Conservation (phyloP, 768 basidiomycete genomes). For the Phaeotremella fagi region DNA sequence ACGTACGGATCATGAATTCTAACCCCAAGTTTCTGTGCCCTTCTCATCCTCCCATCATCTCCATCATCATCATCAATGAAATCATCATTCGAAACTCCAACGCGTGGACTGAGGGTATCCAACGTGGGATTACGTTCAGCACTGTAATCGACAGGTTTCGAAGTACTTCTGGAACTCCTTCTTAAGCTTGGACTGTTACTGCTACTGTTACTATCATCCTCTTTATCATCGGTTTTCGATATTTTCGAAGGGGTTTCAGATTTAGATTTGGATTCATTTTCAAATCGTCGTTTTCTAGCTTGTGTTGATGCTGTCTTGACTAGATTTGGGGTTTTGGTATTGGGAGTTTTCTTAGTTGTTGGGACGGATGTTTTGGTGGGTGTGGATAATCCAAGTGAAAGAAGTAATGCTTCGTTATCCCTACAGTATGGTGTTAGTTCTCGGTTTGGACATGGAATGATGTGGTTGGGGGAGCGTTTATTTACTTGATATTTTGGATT, state of each 20-base stretch:
- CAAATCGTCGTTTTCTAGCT: neutral
- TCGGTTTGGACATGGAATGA: neutral
- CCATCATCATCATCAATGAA: conserved; percentile 23
- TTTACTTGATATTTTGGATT: conserved; percentile 32
- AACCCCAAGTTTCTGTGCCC: conserved; percentile 33
- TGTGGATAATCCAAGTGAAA: conserved; percentile 27
- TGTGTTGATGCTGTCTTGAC: neutral
- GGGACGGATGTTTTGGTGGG: conserved; percentile 4
- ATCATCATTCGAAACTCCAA: neutral
- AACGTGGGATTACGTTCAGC: neutral
- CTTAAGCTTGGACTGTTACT: conserved; percentile 3
- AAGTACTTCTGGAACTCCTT: conserved; percentile 10
- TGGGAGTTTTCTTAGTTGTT: neutral
- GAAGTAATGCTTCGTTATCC: conserved; percentile 36
- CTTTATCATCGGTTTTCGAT: neutral
- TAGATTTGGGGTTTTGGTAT: neutral
- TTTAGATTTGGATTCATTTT: neutral
- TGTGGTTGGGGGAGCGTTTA: neutral
- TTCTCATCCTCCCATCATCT: conserved; percentile 35
- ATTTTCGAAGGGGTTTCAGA: neutral
- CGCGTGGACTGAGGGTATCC: neutral
- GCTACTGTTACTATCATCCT: neutral
- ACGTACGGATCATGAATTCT: conserved; percentile 46
- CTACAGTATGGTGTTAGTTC: neutral
- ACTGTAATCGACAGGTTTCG: conserved; percentile 1